These are phyloP conservation scores for Elsinoe arachidis DNA, from an alignment of 2,329 filamentous ascomycete species.

Conservation along the genomic window DNA sequence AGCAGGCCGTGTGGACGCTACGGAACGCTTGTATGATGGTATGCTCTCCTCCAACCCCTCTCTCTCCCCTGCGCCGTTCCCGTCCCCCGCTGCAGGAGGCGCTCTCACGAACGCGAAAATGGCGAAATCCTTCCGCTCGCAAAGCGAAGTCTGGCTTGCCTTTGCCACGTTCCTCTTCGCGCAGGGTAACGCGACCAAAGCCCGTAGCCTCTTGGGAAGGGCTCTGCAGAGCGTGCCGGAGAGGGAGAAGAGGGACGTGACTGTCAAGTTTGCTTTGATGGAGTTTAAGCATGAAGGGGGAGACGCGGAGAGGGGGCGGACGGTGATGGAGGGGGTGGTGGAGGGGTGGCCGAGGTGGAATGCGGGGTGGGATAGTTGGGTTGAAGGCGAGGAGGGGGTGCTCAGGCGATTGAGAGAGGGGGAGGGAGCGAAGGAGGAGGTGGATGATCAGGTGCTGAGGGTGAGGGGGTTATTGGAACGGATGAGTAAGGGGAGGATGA, in stretches of 20 bases:
- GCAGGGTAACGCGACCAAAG: constrained; percentile 61
- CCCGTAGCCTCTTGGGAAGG: constrained; percentile 68
- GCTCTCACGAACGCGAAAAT: constrained; percentile 1
- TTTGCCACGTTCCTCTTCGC: constrained; percentile 90
- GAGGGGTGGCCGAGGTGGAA: constrained; percentile 79
- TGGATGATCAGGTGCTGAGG: constrained; percentile 53
- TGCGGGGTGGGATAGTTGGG: constrained; percentile 85
- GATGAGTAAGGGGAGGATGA: constrained; percentile 56
- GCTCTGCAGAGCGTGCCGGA: constrained; percentile 74
- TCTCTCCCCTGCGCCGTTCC: neutral
- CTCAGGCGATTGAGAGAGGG: constrained; percentile 35
- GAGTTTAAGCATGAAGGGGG: constrained; percentile 81
- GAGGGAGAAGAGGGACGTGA: constrained; percentile 62
- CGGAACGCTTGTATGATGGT: constrained; percentile 75
- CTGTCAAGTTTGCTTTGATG: constrained; percentile 80
- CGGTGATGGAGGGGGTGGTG: constrained; percentile 84
- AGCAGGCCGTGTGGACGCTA: constrained; percentile 75
- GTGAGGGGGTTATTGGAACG: constrained; percentile 61
- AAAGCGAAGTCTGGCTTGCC: constrained; percentile 80
- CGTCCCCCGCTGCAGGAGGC: neutral
- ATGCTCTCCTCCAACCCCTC: constrained; percentile 53
- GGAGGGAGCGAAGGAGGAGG: constrained; percentile 42
- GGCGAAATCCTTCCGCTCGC: constrained; percentile 69
- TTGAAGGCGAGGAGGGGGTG: constrained; percentile 64
- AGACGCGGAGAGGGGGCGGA: constrained; percentile 82